Base-by-base conservation (phyloP, 2,329 filamentous ascomycete species). In the Alternaria arbusti region DNA sequence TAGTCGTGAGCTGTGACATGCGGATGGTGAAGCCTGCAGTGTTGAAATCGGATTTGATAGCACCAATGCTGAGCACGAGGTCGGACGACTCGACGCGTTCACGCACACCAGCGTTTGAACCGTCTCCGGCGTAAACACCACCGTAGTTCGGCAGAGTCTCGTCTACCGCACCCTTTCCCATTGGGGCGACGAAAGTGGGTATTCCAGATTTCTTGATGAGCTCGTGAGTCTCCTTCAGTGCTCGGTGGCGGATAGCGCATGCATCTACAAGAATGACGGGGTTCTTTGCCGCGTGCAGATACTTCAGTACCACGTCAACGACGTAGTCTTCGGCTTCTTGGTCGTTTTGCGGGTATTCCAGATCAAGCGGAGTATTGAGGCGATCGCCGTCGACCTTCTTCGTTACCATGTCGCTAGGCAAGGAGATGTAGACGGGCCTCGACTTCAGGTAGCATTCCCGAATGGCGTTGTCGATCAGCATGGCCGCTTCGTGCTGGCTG, bases 141-240 rank as follows among this genome's bases (percentile, higher is more conserved):
- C 91, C 91, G 70, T 91, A 97, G 73, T 88, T 91, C n/a, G 86
- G 83, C 50, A 91, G 86, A 2, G 86, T 87, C 79, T 97, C 93
- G 72, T 96, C 87, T 50, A 97, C 87, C 20, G 91, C 91, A 17
- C 93, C 88, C 82, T 97, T 97, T 50, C 93, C 93, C 91, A 96
- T 96, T 3, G 93, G 92, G 0, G 93, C 91, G n/a, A 94, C 91
- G 71, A 96, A 96, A 0, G 92, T 90, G 5, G 94, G 93, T 8
- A 97, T 83, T 5, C 88, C 84, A 1, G 92, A 92, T 79, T 90
- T 92, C 64, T 90, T 84, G 55, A 96, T 83, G 15, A 97, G 83
- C 8, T 87, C 86, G 70, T 92, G 88, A 17, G 93, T 89, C 78
- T 96, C 92, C 1, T 88, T 79, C 1, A 94, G 79, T 15, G 91